Base-by-base conservation (phyloP, 495 filamentous ascomycete genomes). In the Hypomontagnella monticulosa region DNA sequence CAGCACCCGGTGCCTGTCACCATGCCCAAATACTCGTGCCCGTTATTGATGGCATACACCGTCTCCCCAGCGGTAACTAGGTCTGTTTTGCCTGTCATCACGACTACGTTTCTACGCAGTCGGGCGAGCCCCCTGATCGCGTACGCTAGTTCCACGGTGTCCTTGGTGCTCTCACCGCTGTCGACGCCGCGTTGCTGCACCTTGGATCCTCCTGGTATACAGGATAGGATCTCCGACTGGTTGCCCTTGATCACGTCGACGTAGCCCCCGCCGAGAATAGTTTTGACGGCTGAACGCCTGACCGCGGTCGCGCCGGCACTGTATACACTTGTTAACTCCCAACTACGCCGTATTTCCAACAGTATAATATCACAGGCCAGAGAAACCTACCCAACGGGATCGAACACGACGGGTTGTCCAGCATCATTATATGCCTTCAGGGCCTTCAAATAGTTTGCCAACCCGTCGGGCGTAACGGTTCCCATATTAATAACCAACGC, bases 401-500 rank as follows among this genome's bases (percentile, higher is more conserved):
- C 95, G 51, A 93, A 90, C 1, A 97, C 78, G 0, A 96, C 87
- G 0, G 92, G 91, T 30, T 88, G 87, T 1, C 88, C 88, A 18
- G 77, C 83, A 10, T 75, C 76, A 69, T 97, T 97, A 79, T 97
- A 96, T 5, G 92, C 92, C 42, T 76, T 80, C n/a, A 87, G 61
- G 0, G 80, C 76, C 61, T 81, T 77, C 8, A 76, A 40, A 70
- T 93, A 93, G 70, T 91, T 91, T 5, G 78, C 60, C 6, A 93
- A 72, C 47, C 87, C 87, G 4, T 90, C 88, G 2, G 89, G 85
- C 7, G 87, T 91, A 23, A 94, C 84, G 1, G 92, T 96, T 16
- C 95, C 95, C 92, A 97, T 97, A 75, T 99, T 99, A 68, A 99
- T 87, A 11, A 99, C 89, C 9, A 97, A 79, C 2, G 90, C 83